Conservation (phyloP, 2,329 filamentous ascomycete species). For the Colletotrichum filicis region DNA sequence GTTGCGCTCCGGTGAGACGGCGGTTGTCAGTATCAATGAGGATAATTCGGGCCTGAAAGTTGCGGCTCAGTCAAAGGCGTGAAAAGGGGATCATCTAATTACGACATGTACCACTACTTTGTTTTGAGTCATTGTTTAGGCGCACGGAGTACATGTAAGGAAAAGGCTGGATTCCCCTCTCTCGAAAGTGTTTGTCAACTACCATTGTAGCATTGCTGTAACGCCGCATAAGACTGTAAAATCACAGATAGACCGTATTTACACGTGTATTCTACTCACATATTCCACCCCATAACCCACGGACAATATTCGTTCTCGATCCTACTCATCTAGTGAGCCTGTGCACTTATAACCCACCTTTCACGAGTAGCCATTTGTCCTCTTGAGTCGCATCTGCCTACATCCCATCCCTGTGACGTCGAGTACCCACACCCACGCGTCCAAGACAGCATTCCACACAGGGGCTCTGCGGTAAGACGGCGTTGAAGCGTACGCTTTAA, state of each 20-base stretch:
- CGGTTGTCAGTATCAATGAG: slow-evolving; percentile 74
- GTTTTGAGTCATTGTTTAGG: not conserved
- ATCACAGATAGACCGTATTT: not conserved
- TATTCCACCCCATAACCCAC: not conserved
- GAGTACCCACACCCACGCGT: not conserved
- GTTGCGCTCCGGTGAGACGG: slow-evolving; percentile 79
- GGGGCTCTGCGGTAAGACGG: not conserved
- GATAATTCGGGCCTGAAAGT: slow-evolving; percentile 70
- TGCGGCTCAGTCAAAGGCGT: slow-evolving; percentile 15
- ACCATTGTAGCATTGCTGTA: not conserved
- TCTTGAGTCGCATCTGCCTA: slow-evolving; percentile 5
- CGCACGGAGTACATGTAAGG: not conserved
- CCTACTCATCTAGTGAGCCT: not conserved
- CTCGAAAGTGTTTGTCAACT: not conserved
- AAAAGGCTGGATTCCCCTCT: slow-evolving; percentile 6
- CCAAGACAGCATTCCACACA: not conserved
- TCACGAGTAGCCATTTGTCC: slow-evolving; percentile 18
- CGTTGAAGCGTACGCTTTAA: not conserved
- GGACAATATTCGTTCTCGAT: not conserved
- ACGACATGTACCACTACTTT: slow-evolving; percentile 7
- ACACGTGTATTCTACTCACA: not conserved
- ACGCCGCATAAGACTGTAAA: not conserved
- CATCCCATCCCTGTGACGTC: slow-evolving; percentile 25
- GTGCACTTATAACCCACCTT: slow-evolving; percentile 4
- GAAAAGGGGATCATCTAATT: not conserved